phyloP scores from a whole-genome alignment of 2,329 filamentous ascomycete species.

The Fusarium sp. region DNA sequence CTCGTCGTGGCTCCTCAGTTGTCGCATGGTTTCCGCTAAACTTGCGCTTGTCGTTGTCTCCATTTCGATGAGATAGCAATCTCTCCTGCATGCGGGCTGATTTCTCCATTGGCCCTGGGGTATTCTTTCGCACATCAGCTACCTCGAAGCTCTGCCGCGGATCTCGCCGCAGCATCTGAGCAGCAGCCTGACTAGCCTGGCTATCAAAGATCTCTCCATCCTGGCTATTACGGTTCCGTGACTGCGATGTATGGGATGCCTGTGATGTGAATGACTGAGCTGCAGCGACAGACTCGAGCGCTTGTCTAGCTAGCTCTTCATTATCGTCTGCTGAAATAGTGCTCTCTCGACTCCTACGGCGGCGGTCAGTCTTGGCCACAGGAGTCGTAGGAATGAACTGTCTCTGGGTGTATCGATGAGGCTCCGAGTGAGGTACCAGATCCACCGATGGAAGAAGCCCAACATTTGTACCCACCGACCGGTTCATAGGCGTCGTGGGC shows the following conservation, averaged over 20 bases:
- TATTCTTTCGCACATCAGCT: conserved; percentile 57
- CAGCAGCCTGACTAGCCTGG: conserved; percentile 81
- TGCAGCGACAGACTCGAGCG: conserved; percentile 64
- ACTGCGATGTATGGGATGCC: conserved; percentile 42
- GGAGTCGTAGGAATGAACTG: conserved; percentile 61
- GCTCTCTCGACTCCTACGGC: conserved; percentile 81
- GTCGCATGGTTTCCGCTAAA: conserved; percentile 50
- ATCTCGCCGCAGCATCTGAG: conserved; percentile 76
- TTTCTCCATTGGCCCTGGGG: conserved; percentile 56
- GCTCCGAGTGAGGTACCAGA: conserved; percentile 70
- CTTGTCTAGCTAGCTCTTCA: conserved; percentile 66
- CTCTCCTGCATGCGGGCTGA: conserved; percentile 63
- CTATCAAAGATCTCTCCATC: conserved; percentile 72
- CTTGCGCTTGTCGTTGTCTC: conserved; percentile 63
- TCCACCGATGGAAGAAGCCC: conserved; percentile 71
- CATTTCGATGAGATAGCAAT: conserved; percentile 59
- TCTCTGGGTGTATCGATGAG: conserved; percentile 56
- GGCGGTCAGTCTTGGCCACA: conserved; percentile 54
- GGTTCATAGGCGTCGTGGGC: conserved; percentile 77
- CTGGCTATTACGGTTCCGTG: conserved; percentile 44
- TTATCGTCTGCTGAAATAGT: conserved; percentile 80
- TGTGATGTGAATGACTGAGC: conserved; percentile 49
- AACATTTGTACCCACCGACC: conserved; percentile 59
- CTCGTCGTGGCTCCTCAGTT: conserved; percentile 49
- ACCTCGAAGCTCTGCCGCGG: conserved; percentile 65